Base-by-base conservation (phyloP, 306 rosid species). In the Hippophae tibetana region DNA sequence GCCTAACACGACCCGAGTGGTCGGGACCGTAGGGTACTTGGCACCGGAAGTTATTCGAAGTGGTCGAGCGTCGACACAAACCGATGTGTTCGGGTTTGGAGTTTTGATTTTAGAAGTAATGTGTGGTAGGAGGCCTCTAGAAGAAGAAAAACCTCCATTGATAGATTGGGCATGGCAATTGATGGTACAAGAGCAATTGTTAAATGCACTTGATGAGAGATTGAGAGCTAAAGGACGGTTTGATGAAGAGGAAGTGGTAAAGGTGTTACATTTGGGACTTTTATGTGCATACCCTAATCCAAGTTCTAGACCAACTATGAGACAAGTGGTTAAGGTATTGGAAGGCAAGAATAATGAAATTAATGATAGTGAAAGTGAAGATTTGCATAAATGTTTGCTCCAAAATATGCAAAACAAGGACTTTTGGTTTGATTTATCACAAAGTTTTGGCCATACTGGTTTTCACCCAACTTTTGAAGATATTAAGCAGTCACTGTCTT, bases 121-220 rank as follows among this genome's bases (percentile, higher is more conserved):
- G 74, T 85, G 96, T 69, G 98, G 98, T 56, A 81, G 92, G 67
- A 81, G 95, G 43, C 98, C 98, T 31, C 44, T 85, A 43, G 96
- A 83, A 68, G 86, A 76, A 66, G 89, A 92, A 40, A 90, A 76
- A 67, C 68, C 73, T 31, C 72, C 75, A 6, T 69, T 87, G 73
- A 80, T 78, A 38, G 86, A 90, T 50, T 84, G 73, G 75, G 83
- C 80, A 45, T 78, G 95, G 84, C 53, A 61, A 54, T 52, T 81
- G 43, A 84, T 65, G 79, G 64, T 27, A 4, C 51, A 83, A 62
- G 95, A 92, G 48, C 52, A 83, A 25, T 5, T 87, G 46, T 23
- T 55, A 11, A 14, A 42, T 62, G 86, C 81, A 4, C 50, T 90
- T 60, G 98, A 90, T 58, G 77, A 74, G 53, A 76, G 84, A 43